A percentile compares a stretch with the other conserved stretches of the same genome.
phyloP scores from a whole-genome alignment of 306 rosid genomes.

The Macrotyloma uniflorum region DNA sequence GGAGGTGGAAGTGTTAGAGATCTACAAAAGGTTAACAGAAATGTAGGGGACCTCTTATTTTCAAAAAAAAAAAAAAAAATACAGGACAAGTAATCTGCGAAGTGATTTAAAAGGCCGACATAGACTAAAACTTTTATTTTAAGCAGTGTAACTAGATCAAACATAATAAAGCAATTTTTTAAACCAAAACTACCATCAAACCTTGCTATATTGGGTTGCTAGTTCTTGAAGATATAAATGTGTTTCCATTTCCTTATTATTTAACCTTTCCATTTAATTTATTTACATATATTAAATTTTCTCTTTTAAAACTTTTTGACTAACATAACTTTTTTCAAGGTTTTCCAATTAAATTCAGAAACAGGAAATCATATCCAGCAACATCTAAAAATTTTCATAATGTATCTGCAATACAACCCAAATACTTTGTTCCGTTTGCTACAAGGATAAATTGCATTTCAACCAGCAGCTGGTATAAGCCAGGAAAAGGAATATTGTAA shows the following conservation, averaged over 20 bases:
- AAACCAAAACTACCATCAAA: not conserved
- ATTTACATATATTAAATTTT: no score
- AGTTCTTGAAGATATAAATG: not conserved
- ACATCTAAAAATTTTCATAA: no score
- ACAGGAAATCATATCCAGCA: not conserved
- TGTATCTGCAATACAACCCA: not conserved
- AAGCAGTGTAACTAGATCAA: not conserved
- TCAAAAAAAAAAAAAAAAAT: not conserved
- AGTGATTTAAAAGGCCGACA: not conserved
- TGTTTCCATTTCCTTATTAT: not conserved
- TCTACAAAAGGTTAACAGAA: slow-evolving; percentile 51
- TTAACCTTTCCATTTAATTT: not conserved
- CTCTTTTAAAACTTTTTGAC: not conserved
- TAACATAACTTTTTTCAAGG: not conserved
- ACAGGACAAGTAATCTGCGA: not conserved
- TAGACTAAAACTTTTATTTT: not conserved
- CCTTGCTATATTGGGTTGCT: not conserved
- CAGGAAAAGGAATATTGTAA: not conserved
- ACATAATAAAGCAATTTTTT: not conserved
- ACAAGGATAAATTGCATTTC: not conserved
- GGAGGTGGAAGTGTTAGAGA: slow-evolving; percentile 68
- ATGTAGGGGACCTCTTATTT: slow-evolving; percentile 28
- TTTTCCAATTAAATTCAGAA: not conserved
- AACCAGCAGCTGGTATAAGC: not conserved
- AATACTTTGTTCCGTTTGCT: not conserved